A percentile compares a stretch with the other conserved stretches of the same genome.
Evolutionary conservation across 2,329 filamentous ascomycete genomes (phyloP).

Genomic region (Emericellopsis cladophorae): DNA sequence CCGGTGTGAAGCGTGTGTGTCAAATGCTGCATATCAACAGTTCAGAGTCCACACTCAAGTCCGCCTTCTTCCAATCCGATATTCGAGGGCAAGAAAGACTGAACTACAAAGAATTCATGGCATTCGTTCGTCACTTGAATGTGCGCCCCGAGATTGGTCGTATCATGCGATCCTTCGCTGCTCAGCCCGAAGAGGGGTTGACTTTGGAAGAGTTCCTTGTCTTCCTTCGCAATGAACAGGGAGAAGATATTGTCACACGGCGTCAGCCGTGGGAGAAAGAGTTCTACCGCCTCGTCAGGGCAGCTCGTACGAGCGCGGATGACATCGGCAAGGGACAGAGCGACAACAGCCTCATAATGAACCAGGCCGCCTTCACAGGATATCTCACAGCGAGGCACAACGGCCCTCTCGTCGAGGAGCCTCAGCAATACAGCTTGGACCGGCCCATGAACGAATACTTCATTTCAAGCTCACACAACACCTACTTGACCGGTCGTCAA

Average conservation of each 20-base stretch:
- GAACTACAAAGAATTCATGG: constrained; percentile 68
- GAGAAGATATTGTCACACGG: constrained; percentile 55
- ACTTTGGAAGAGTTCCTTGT: constrained; percentile 59
- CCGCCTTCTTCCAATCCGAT: constrained; percentile 65
- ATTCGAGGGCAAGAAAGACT: constrained; percentile 50
- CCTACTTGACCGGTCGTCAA: constrained; percentile 85
- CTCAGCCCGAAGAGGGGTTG: constrained; percentile 44
- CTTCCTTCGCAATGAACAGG: constrained; percentile 65
- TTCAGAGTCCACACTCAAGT: constrained; percentile 58
- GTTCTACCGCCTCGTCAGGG: constrained; percentile 58
- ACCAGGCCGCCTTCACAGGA: constrained; percentile 62
- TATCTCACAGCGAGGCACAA: constrained; percentile 69
- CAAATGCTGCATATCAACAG: constrained; percentile 87
- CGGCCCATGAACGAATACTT: constrained; percentile 92
- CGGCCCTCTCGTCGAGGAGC: constrained; percentile 47
- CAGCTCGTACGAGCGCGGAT: constrained; percentile 26
- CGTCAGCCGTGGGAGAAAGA: constrained; percentile 52
- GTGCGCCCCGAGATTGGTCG: constrained; percentile 67
- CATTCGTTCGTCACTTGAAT: constrained; percentile 74
- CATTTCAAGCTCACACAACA: constrained; percentile 98
- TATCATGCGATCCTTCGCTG: constrained; percentile 54
- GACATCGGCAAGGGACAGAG: constrained; percentile 23
- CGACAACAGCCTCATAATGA: constrained; percentile 40
- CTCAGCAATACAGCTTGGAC: constrained; percentile 54
- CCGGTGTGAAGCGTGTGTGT: constrained; percentile 72